phyloP scores from a whole-genome alignment of 441 rosid genomes.

The Brassica hybrid region DNA sequence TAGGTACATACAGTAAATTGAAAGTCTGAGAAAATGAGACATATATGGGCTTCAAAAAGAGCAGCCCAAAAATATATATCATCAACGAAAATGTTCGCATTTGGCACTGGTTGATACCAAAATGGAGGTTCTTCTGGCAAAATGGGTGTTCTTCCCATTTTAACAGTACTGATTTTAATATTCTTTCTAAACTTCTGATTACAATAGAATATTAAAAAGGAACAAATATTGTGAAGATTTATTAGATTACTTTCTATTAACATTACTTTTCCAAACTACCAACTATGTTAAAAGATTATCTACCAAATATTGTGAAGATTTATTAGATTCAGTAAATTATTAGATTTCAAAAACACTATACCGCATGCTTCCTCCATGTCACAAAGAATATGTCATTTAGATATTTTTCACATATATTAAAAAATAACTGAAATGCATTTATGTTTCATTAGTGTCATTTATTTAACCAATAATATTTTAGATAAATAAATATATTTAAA shows the following conservation, averaged over 20 bases:
- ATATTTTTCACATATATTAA: too few species aligned
- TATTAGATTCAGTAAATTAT: background rate
- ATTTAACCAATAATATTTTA: too few species aligned
- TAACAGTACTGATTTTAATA: background rate
- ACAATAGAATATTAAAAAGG: background rate
- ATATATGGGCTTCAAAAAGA: background rate
- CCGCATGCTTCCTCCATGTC: too few species aligned
- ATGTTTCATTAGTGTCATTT: too few species aligned
- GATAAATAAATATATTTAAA: too few species aligned
- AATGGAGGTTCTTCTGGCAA: background rate
- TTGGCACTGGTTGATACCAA: background rate
- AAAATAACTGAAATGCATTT: too few species aligned
- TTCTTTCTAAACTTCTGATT: background rate
- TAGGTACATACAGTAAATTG: background rate
- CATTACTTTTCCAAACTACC: background rate
- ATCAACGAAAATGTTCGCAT: background rate
- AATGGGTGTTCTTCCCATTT: background rate
- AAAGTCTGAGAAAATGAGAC: background rate
- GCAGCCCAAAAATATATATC: background rate
- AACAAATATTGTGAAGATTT: background rate
- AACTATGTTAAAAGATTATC: background rate
- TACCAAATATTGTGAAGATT: too few species aligned
- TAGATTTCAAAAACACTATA: background rate
- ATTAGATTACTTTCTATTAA: background rate
- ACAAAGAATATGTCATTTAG: too few species aligned